Base-by-base conservation (phyloP, 2,329 filamentous ascomycete species). In the Xylaria sp. region DNA sequence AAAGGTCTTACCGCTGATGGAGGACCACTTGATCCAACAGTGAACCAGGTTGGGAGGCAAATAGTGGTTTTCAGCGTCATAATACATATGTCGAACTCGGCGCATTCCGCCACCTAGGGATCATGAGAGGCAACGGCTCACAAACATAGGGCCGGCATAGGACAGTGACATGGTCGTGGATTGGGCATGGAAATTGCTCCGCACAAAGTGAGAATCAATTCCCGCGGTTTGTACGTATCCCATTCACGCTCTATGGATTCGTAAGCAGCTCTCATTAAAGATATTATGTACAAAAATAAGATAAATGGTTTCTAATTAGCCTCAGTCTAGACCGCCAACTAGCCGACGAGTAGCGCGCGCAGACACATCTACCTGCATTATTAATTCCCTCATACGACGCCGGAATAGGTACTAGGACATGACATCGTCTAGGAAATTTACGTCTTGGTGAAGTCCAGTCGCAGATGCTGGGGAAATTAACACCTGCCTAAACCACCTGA, bases 1-100 rank as follows among this genome's bases (percentile, higher is more conserved):
- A 73, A 21, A 76, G 76, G 31, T 72, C 71, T 52, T 68, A 76
- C 51, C 76, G 77, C 65, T 75, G 71, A 63, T 37, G 19, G 25
- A 49, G 1, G 15, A 27, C 23, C 15, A n/a, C 10, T 11, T 19
- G 11, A 31, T 33, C 41, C 38, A 25, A 38, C 21, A 33, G 17
- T 19, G 43, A 27, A 27, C n/a, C 19, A 17, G 37, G 21, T 21
- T 40, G 31, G 23, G 40, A 23, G 46, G 33, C 9, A 51, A 44
- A 23, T 27, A 33, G 23, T 40, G 33, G 25, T 40, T 25, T 46
- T 15, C 11, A 13, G 17, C 7, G 15, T 46, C 38, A 27, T 44
- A n/a, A 58, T 44, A 37, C 52, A 58, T 46, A 56, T 64, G 54
- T 60, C 23, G 25, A 33, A 54, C 23, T 19, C 15, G 15, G 27